phyloP scores from a whole-genome alignment of 495 filamentous ascomycete genomes.

The Neurospora sp. region DNA sequence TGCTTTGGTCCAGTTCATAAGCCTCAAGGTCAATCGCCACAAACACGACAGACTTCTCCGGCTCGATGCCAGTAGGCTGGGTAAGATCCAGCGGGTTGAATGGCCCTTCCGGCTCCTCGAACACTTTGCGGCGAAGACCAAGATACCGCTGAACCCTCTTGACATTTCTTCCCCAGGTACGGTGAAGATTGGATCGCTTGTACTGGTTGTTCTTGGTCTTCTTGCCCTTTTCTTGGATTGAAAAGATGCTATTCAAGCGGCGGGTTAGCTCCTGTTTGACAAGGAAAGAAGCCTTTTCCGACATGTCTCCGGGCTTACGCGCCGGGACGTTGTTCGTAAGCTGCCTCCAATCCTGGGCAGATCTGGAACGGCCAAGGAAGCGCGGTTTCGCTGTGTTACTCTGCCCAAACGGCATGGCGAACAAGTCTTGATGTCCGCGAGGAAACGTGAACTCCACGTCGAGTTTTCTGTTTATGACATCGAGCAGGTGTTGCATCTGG shows the following conservation, averaged over 20 bases:
- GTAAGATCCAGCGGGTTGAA: slow-evolving; percentile 8
- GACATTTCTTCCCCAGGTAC: slow-evolving; percentile 36
- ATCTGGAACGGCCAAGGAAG: slow-evolving; percentile 48
- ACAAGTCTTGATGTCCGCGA: slow-evolving; percentile 32
- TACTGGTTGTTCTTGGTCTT: slow-evolving; percentile 33
- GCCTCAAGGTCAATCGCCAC: slow-evolving; percentile 74
- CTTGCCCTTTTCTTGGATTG: slow-evolving; percentile 8
- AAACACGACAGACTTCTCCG: slow-evolving; percentile 49
- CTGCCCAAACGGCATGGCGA: slow-evolving; percentile 46
- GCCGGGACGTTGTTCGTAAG: slow-evolving; percentile 21
- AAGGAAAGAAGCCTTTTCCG: slow-evolving; percentile 2
- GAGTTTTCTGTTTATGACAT: slow-evolving; percentile 46
- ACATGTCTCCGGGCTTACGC: slow-evolving; percentile 9
- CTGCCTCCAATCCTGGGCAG: slow-evolving; percentile 17
- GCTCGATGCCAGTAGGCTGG: slow-evolving; percentile 29
- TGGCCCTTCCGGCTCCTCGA: not conserved
- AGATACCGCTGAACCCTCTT: slow-evolving; percentile 60
- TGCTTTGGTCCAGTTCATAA: slow-evolving; percentile 51
- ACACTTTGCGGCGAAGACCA: slow-evolving; percentile 39
- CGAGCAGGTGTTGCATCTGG: slow-evolving; percentile 51
- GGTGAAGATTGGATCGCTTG: slow-evolving; percentile 36
- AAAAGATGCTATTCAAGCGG: slow-evolving; percentile 1
- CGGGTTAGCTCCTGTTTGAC: slow-evolving; percentile 9
- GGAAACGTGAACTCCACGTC: slow-evolving; percentile 41
- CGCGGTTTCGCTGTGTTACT: slow-evolving; percentile 49